Conservation (phyloP, 2,329 filamentous ascomycete genomes). For the Penicillium rolfsii region DNA sequence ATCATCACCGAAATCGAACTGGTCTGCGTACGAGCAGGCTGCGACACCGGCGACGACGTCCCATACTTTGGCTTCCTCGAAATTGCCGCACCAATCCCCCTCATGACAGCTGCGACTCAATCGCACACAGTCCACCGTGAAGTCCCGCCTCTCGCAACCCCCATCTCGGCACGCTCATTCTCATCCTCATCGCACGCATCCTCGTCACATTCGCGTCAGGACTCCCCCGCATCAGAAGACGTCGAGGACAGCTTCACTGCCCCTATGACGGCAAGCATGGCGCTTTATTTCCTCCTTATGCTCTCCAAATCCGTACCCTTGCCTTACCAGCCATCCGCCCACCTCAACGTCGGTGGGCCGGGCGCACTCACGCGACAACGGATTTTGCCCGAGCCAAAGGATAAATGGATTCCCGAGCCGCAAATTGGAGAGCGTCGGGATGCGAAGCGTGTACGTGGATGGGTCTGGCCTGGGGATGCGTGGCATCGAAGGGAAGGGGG, state of each 20-base stretch:
- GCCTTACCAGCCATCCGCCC: conserved; percentile 59
- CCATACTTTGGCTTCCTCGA: conserved; percentile 92
- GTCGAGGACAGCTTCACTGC: conserved; percentile 23
- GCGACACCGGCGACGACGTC: conserved; percentile 58
- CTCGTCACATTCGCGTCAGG: conserved; percentile 24
- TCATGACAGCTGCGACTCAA: conserved; percentile 47
- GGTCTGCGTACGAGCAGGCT: conserved; percentile 81
- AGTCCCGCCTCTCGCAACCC: conserved; percentile 32
- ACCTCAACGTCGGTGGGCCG: conserved; percentile 64
- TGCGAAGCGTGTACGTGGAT: conserved; percentile 63
- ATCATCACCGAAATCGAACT: conserved; percentile 96
- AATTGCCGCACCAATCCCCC: conserved; percentile 62
- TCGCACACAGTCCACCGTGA: conserved; percentile 14
- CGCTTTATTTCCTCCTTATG: conserved; percentile 68
- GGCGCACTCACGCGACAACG: conserved; percentile 61
- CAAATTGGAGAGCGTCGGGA: conserved; percentile 63
- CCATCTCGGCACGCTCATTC: conserved; percentile 36
- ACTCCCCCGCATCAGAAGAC: conserved; percentile 19
- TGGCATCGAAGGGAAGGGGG: conserved; percentile 61
- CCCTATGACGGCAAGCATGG: conserved; percentile 61
- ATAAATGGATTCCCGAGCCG: conserved; percentile 65
- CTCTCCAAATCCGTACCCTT: conserved; percentile 64
- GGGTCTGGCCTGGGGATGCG: conserved; percentile 65
- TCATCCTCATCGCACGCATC: conserved; percentile 30
- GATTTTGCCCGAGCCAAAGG: conserved; percentile 56